These are phyloP conservation scores for Auriscalpium microsporum DNA, from an alignment of 768 basidiomycete genomes.

Conservation along the genomic window DNA sequence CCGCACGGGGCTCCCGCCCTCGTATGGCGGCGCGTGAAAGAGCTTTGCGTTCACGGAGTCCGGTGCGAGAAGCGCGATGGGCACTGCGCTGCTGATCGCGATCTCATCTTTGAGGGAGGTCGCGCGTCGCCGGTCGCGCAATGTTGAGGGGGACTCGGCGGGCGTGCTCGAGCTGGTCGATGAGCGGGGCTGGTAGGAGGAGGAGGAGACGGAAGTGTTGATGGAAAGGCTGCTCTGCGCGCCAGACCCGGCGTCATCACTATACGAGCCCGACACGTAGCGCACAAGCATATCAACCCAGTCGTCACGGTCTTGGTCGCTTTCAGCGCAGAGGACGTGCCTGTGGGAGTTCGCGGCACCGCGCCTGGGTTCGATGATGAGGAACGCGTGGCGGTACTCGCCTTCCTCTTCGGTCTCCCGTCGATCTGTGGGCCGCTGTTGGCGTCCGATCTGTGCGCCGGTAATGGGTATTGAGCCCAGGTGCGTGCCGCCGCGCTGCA, in stretches of 20 bases:
- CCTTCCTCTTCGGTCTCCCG: conserved; percentile 71
- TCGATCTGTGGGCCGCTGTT: conserved; percentile 57
- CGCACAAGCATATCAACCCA: conserved; percentile 94
- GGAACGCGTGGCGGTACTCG: conserved; percentile 94
- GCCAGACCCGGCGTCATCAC: conserved; percentile 49
- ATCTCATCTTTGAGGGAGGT: conserved; percentile 51
- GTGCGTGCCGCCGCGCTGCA: conserved; percentile 80
- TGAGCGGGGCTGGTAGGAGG: conserved; percentile 41
- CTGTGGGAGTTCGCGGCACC: conserved; percentile 62
- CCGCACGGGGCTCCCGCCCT: conserved; percentile 26
- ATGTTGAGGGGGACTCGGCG: conserved; percentile 24
- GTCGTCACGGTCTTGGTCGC: conserved; percentile 83
- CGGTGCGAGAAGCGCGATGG: conserved; percentile 45
- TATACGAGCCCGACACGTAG: conserved; percentile 77
- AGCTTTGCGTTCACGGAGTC: conserved; percentile 53
- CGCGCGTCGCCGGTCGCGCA: conserved; percentile 25
- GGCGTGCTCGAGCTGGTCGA: conserved; percentile 46
- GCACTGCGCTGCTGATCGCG: conserved; percentile 41
- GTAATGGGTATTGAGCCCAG: conserved; percentile 85
- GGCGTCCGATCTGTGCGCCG: conserved; percentile 94
- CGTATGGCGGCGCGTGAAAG: conserved; percentile 37
- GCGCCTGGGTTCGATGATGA: conserved; percentile 86
- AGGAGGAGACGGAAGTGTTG: conserved; percentile 14
- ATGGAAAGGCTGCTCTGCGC: conserved; percentile 10
- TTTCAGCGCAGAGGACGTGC: conserved; percentile 95